Conservation (phyloP, 768 basidiomycete genomes). For the Psilocybe sp. region DNA sequence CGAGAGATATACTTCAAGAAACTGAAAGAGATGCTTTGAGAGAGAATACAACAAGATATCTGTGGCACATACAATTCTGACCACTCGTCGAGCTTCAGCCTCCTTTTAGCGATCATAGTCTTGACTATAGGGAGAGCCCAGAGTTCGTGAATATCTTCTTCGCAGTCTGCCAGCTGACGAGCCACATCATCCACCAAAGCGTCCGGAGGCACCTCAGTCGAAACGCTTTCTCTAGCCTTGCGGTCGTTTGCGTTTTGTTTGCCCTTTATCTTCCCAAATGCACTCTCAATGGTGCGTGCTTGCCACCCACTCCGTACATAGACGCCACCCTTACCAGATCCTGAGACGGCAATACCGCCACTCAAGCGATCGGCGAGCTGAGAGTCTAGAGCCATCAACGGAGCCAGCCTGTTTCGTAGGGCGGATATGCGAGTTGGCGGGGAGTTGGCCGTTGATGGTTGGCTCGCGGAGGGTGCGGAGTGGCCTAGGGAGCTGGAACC, state of each 20-base stretch:
- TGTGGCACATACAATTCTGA: constrained; percentile 71
- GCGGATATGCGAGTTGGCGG: constrained; percentile 44
- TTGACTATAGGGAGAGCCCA: constrained; percentile 75
- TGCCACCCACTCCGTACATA: constrained; percentile 85
- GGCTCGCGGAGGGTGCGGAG: constrained; percentile 23
- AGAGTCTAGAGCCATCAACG: constrained; percentile 58
- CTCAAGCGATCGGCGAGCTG: constrained; percentile 71
- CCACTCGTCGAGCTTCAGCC: constrained; percentile 82
- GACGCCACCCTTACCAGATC: constrained; percentile 73
- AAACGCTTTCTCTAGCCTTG: constrained; percentile 28
- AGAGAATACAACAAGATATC: not conserved
- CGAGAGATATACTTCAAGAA: constrained; percentile 75
- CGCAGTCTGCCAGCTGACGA: constrained; percentile 52
- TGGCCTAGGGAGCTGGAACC: constrained; percentile 25
- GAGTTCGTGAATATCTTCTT: constrained; percentile 66
- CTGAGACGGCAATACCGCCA: constrained; percentile 69
- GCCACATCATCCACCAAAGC: constrained; percentile 59
- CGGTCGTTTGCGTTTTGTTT: constrained; percentile 31
- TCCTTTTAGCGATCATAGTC: constrained; percentile 62
- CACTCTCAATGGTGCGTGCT: constrained; percentile 58
- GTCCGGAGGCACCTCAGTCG: constrained; percentile 42
- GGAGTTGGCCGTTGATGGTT: constrained; percentile 21
- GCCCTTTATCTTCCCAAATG: constrained; percentile 37
- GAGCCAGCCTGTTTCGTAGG: constrained; percentile 57
- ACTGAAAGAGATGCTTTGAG: constrained; percentile 35